Evolutionary conservation across 2,329 filamentous ascomycete genomes (phyloP).

Genomic region (Cyphellophora europaea): DNA sequence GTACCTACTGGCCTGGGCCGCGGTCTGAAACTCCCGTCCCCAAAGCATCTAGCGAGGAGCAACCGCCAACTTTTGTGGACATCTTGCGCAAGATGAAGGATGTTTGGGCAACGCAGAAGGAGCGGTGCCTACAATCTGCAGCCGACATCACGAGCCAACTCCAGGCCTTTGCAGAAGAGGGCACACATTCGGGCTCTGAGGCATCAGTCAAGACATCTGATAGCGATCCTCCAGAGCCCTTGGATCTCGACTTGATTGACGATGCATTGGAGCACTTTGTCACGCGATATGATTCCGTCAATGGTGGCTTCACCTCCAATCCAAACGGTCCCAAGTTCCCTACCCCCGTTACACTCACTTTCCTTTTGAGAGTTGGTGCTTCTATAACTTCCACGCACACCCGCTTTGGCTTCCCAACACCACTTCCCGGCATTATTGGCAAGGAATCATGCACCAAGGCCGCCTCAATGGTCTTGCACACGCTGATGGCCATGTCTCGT

Average conservation of each 20-base stretch:
- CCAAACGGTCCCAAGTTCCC: conserved; percentile 70
- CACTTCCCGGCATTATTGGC: conserved; percentile 81
- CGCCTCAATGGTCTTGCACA: conserved; percentile 69
- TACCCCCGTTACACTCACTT: conserved; percentile 74
- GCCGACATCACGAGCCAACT: conserved; percentile 73
- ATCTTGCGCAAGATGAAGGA: conserved; percentile 69
- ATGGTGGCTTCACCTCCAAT: conserved; percentile 64
- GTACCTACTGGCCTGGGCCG: conserved; percentile 89
- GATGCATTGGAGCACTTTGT: conserved; percentile 78
- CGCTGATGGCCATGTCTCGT: conserved; percentile 66
- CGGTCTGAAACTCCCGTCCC: conserved; percentile 40
- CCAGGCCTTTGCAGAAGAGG: conserved; percentile 80
- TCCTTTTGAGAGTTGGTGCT: conserved; percentile 64
- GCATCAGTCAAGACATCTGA: conserved; percentile 19
- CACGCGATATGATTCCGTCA: conserved; percentile 65
- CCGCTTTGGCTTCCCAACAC: conserved; percentile 47
- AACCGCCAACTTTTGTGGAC: conserved; percentile 68
- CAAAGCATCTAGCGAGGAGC: conserved; percentile 31
- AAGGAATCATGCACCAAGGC: conserved; percentile 65
- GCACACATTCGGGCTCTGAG: conserved; percentile 45
- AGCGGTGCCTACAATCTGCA: conserved; percentile 73
- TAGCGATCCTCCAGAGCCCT: conserved; percentile 49
- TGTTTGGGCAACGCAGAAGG: conserved; percentile 74
- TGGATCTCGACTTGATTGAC: conserved; percentile 85
- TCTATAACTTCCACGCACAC: conserved; percentile 17